These are phyloP conservation scores for Dipteronia sinensis DNA, from an alignment of 345 rosid genomes.

Conservation along the genomic window DNA sequence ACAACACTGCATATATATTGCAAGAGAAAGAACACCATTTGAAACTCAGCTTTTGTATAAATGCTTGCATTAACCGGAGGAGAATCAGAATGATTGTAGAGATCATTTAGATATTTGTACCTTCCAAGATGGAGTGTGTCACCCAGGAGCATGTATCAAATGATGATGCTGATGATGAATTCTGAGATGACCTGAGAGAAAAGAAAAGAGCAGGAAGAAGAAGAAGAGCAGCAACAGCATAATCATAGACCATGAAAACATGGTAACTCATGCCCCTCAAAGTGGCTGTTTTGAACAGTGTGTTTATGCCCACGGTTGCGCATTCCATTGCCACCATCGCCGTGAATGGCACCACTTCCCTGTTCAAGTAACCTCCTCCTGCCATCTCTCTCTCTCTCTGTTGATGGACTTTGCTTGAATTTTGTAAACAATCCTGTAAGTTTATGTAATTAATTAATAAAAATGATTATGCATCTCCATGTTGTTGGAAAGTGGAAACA, in stretches of 20 bases:
- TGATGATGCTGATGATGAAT: no score
- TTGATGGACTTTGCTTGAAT: no score
- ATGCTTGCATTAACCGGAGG: neutral
- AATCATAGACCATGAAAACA: slow-evolving; percentile 74
- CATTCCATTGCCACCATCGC: slow-evolving; percentile 76
- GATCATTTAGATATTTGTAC: neutral
- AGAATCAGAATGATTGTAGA: neutral
- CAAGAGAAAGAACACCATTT: neutral
- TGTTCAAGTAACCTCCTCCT: slow-evolving; percentile 39
- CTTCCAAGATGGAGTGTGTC: slow-evolving; percentile 80
- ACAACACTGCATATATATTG: slow-evolving; percentile 43
- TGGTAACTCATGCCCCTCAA: no score
- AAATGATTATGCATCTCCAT: no score
- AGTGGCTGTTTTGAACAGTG: slow-evolving; percentile 88
- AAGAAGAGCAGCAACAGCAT: slow-evolving; percentile 77
- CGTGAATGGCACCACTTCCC: slow-evolving; percentile 61
- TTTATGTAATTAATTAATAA: no score
- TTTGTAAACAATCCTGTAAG: no score
- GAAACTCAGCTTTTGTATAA: neutral
- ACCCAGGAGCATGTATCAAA: slow-evolving; percentile 66
- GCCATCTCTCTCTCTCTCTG: slow-evolving; percentile 32
- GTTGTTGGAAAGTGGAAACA: no score
- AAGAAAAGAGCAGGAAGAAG: slow-evolving; percentile 87
- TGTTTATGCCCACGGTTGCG: slow-evolving; percentile 64
- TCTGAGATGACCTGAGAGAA: no score